Conservation (phyloP, 345 rosid genomes). For the Eucalyptus polybractea region DNA sequence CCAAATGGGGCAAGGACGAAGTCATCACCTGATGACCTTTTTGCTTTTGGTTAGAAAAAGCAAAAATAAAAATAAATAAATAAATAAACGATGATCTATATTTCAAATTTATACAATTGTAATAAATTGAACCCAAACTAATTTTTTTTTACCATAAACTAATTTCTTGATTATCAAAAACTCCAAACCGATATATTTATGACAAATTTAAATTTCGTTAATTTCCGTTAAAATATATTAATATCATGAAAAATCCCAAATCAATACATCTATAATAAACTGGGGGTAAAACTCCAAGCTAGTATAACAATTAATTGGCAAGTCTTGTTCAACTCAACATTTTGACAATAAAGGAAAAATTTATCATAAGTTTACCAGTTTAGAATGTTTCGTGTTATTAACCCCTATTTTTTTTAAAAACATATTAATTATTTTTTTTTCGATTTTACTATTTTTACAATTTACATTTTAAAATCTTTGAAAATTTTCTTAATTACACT, state of each 20-base stretch:
- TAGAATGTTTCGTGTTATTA: no score
- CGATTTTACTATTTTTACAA: not conserved
- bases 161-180: no score
- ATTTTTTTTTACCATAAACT: no score
- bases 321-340: no score
- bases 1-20: not conserved
- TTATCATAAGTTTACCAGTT: fast-evolving
- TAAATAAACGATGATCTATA: not conserved
- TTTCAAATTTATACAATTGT: no score
- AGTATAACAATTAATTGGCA: fast-evolving
- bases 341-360: no score
- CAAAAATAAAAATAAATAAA: not conserved
- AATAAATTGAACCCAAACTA: no score
- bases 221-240: fast-evolving
- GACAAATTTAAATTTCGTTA: no score
- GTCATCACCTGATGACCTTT: not conserved
- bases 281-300: fast-evolving
- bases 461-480: not conserved
- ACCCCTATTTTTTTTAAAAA: not conserved
- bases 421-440: not conserved
- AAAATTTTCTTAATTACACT: not conserved
- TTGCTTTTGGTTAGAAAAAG: not conserved
- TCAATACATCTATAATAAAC: no score
- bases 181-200: fast-evolving
- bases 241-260: fast-evolving